Evolutionary conservation across 805 yeast genomes (phyloP).

Genomic region (Candida palmyrensis): DNA sequence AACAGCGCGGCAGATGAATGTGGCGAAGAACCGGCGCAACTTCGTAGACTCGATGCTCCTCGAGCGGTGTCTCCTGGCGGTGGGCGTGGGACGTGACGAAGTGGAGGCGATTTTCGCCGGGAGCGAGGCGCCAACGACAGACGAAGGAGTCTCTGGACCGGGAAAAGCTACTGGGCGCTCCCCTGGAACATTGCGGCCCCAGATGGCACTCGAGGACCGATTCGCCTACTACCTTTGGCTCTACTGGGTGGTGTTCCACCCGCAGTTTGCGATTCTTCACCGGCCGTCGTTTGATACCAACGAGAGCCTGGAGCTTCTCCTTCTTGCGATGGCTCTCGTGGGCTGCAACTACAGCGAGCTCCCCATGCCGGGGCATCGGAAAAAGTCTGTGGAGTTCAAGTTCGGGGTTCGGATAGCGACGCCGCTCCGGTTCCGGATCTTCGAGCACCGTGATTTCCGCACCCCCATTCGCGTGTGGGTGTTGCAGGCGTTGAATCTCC

Average conservation of each 20-base stretch:
- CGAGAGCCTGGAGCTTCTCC: slow-evolving; percentile 42
- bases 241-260: slow-evolving; percentile 59
- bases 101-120: slow-evolving; percentile 23
- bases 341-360: slow-evolving; percentile 43
- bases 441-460: slow-evolving; percentile 64
- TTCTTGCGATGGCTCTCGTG: slow-evolving; percentile 50
- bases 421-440: slow-evolving; percentile 66
- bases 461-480: slow-evolving; percentile 78
- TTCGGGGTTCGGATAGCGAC: slow-evolving; percentile 45
- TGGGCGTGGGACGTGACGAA: slow-evolving; percentile 12
- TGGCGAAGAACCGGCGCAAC: slow-evolving; percentile 26
- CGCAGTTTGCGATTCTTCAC: slow-evolving; percentile 56
- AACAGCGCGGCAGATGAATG: slow-evolving; percentile 16
- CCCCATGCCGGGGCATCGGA: slow-evolving; percentile 8
- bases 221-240: slow-evolving; percentile 30
- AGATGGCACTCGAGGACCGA: slow-evolving; percentile 28
- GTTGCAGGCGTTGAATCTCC: slow-evolving; percentile 62
- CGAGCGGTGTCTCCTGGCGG: slow-evolving; percentile 26
- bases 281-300: slow-evolving; percentile 52
- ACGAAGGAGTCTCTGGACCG: too few relatives aligned
- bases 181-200: too few relatives aligned
- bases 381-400: slow-evolving; percentile 28
- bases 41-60: slow-evolving; percentile 34
- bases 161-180: slow-evolving; percentile 12
- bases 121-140: too few relatives aligned